These are phyloP conservation scores for Eremothecium sinecaudum DNA, from an alignment of 1,139 yeast genomes.

Conservation along the genomic window DNA sequence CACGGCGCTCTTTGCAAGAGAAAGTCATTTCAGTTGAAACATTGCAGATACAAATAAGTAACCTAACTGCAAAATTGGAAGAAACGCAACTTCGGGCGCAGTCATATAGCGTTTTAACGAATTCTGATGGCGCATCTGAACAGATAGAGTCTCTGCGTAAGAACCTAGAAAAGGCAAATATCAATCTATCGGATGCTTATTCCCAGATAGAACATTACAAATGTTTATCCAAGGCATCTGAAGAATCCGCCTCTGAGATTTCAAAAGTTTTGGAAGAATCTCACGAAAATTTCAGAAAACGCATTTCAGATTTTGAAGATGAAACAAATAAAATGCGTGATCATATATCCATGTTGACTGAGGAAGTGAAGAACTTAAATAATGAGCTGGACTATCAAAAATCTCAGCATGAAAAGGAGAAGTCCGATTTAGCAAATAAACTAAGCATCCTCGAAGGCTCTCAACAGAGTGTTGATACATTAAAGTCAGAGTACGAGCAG, in stretches of 20 bases:
- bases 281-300: constrained; percentile 33
- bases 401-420: constrained; percentile 17
- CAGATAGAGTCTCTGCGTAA: constrained; percentile 28
- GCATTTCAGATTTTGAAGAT: constrained; percentile 22
- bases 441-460: constrained; percentile 17
- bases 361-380: constrained; percentile 30
- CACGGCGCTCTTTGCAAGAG: constrained; percentile 36
- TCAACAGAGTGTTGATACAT: constrained; percentile 23
- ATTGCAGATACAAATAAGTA: constrained; percentile 27
- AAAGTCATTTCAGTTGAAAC: constrained; percentile 35
- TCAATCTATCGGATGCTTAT: constrained; percentile 41
- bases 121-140: constrained; percentile 13
- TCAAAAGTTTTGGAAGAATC: constrained; percentile 38
- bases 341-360: constrained; percentile 31
- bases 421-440: constrained; percentile 16
- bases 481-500: constrained; percentile 33
- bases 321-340: constrained; percentile 36
- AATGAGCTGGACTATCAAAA: constrained; percentile 19
- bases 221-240: constrained; percentile 41
- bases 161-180: constrained; percentile 36
- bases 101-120: constrained; percentile 25
- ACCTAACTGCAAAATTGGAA: constrained; percentile 33
- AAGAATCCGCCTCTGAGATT: constrained; percentile 38
- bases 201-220: constrained; percentile 44
- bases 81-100: constrained; percentile 33